Conservation (phyloP, 805 yeast species). For the Brettanomyces bruxellensis region DNA sequence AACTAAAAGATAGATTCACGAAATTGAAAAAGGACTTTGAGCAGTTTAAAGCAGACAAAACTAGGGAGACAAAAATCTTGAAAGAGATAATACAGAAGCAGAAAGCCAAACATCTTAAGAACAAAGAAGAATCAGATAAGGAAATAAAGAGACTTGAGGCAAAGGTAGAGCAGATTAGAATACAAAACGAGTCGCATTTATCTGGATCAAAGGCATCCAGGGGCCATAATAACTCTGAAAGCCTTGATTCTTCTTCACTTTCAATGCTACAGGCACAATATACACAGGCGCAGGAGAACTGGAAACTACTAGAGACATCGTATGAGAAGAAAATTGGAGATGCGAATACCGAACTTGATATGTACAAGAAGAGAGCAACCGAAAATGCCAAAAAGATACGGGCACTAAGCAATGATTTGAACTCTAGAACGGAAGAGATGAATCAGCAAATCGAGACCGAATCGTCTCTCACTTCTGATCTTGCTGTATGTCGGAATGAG, state of each 20-base stretch:
- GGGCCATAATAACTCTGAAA: not conserved
- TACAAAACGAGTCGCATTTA: slow-evolving; percentile 42
- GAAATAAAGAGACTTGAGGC: slow-evolving; percentile 58
- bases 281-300: slow-evolving; percentile 66
- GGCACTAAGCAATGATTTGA: slow-evolving; percentile 28
- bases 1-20: not conserved
- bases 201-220: not conserved
- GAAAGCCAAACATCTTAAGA: slow-evolving; percentile 11
- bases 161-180: slow-evolving; percentile 59
- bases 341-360: slow-evolving; percentile 37
- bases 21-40: not conserved
- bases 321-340: slow-evolving; percentile 39
- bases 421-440: slow-evolving; percentile 21
- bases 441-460: slow-evolving; percentile 19
- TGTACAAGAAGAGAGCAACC: slow-evolving; percentile 23
- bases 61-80: slow-evolving; percentile 23
- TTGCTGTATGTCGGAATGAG: slow-evolving; percentile 11
- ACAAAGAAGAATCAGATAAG: slow-evolving; percentile 17
- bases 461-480: slow-evolving; percentile 14
- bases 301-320: slow-evolving; percentile 72
- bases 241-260: slow-evolving; percentile 6
- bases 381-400: slow-evolving; percentile 20
- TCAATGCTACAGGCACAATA: slow-evolving; percentile 62
- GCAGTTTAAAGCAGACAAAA: slow-evolving; percentile 4
- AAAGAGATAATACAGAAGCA: slow-evolving; percentile 27